Conservation (phyloP, 139 green algal species). For the Desmodesmus armatus region DNA sequence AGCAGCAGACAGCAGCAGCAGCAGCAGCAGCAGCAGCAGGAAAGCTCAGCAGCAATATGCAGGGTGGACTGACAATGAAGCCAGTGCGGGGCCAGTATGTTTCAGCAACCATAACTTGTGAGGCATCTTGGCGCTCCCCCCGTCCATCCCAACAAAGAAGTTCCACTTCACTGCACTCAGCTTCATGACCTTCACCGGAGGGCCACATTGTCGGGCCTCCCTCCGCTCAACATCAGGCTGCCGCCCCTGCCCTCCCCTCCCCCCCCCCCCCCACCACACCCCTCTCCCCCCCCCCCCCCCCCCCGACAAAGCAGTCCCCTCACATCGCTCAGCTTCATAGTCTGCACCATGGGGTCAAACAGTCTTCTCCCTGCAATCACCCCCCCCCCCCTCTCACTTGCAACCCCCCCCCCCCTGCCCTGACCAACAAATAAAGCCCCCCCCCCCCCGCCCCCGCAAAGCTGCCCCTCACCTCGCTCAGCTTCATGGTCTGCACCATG, state of each 20-base stretch:
- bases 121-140: background rate
- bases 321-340: background rate
- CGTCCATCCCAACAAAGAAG: background rate
- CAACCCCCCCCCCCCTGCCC: background rate
- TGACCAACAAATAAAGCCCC: background rate
- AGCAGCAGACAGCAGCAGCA: background rate
- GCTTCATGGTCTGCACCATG: constrained; percentile 51
- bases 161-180: constrained; percentile 40
- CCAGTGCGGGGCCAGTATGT: background rate
- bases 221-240: no score
- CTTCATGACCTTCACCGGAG: constrained; percentile 51
- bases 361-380: background rate
- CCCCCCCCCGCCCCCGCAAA: no score
- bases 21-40: background rate
- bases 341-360: background rate
- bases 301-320: background rate
- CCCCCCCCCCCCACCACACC: no score
- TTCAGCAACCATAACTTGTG: no score
- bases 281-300: no score
- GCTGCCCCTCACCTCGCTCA: constrained; percentile 43
- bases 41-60: background rate
- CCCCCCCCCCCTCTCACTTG: no score
- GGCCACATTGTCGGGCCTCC: no score
- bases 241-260: no score
- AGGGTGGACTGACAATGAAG: background rate